Conservation (phyloP, 768 basidiomycete genomes). For the Amanita muscaria region DNA sequence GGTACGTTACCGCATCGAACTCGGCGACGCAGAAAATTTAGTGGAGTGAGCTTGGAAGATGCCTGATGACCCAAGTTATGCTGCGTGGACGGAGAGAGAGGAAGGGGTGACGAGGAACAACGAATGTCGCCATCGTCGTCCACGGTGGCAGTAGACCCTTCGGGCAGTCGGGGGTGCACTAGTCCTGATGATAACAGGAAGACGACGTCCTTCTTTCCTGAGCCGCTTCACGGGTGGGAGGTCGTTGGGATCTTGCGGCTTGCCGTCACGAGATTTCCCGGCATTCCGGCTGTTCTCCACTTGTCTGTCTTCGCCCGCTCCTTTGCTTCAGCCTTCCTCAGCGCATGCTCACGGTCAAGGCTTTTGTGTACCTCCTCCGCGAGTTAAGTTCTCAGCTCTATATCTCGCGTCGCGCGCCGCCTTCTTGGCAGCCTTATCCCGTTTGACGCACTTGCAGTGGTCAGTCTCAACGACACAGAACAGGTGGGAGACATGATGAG, state of each 20-base stretch:
- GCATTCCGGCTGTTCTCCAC: not conserved
- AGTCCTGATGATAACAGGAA: not conserved
- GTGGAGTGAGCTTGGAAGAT: too few species aligned
- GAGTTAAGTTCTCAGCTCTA: not conserved
- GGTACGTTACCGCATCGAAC: too few species aligned
- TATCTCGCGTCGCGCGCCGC: not conserved
- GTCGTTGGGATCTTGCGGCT: not conserved
- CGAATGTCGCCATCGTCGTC: too few species aligned
- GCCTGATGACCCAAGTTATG: too few species aligned
- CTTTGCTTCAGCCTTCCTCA: not conserved
- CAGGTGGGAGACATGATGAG: not conserved
- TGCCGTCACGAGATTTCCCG: not conserved
- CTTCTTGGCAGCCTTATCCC: not conserved
- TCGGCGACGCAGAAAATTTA: not conserved
- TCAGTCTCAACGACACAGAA: not conserved
- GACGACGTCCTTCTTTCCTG: not conserved
- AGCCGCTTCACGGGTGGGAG: slow-evolving; percentile 1
- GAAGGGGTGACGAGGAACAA: too few species aligned
- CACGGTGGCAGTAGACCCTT: too few species aligned
- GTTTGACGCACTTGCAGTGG: not conserved
- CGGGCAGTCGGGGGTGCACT: not conserved
- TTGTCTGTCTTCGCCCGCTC: not conserved
- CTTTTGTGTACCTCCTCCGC: not conserved
- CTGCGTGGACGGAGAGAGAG: too few species aligned
- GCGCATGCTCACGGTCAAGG: not conserved